Evolutionary conservation across 345 rosid genomes (phyloP), one percentile per base, ranked within the genome.

Genomic region (Pistacia atlantica): DNA sequence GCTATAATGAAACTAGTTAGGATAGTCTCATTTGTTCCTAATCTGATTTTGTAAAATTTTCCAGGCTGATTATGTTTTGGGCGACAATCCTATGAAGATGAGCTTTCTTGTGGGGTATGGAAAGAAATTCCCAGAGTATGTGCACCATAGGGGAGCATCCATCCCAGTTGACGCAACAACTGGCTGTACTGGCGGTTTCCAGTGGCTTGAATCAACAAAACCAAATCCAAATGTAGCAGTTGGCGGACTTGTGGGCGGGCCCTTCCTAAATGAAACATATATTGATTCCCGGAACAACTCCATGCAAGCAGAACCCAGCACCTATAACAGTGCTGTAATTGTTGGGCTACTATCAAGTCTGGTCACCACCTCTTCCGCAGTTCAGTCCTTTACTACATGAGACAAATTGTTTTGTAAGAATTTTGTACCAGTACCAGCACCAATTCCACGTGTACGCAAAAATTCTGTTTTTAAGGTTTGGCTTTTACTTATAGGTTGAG

Each of bases 81-180:
- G 99, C 22, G 77, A 86, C 45, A 97, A 97, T 75, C 97, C 98
- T 5, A 35, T 86, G 84, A 87, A 87, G 71, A 89, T 80, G 92
- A 97, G 99, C 83, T 97, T 79, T 64, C 91, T 96, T 42, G 97
- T 97, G 18, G 99, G 99, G 28, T 92, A 94, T 13, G 97, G 99
- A 22, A 90, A 94, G 37, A 90, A 91, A 54, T 97, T 84, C 78
- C 99, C 98, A 31, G 73, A 87, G 74, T 85, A 76, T 52, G 90
- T 94, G 76, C 99, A 97, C 88, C 99, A 97, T 51, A 89, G 99
- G 79, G 99, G 99, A 65, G 97, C 99, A 78, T 94, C 99, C 4
- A 94, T 97, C 52, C 99, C 99, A 0, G 83, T 72, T 0, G 89
- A 91, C 75, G 97, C 93, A 71, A 83, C 79, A 3, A 85, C 94